phyloP scores from a whole-genome alignment of 1,139 yeast genomes.

The Candida dubliniensis region DNA sequence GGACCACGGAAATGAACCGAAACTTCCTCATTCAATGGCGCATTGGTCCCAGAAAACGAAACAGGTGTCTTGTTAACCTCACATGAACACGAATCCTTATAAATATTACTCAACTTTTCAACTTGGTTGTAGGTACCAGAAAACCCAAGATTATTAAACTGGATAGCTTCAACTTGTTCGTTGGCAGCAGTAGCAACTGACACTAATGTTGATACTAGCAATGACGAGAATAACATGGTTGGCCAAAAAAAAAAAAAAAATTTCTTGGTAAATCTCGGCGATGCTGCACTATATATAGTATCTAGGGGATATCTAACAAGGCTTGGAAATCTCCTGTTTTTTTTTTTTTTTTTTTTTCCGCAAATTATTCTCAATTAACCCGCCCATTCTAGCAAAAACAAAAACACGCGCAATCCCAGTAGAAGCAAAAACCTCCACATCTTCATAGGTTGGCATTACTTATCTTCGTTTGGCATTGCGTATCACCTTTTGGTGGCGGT shows the following conservation, averaged over 20 bases:
- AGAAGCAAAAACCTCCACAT: no score
- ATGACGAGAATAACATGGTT: conserved; percentile 1
- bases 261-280: no score
- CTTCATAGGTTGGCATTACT: no score
- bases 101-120: conserved; percentile 48
- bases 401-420: not conserved
- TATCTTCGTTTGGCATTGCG: no score
- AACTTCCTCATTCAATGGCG: conserved; percentile 87
- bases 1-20: conserved; percentile 97
- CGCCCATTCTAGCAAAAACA: not conserved
- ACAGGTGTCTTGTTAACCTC: conserved; percentile 51
- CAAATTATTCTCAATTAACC: not conserved
- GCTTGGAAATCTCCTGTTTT: not conserved
- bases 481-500: no score
- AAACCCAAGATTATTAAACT: conserved; percentile 69
- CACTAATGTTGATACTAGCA: not conserved
- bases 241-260: not conserved
- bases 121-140: conserved; percentile 78
- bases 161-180: conserved; percentile 30
- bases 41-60: conserved; percentile 67
- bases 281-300: no score
- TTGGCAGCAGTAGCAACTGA: conserved; percentile 2
- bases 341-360: not conserved
- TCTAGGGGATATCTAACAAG: not conserved
- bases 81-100: conserved; percentile 60